phyloP scores from a whole-genome alignment of 2,329 filamentous ascomycete genomes.

The Chrysoporthe puriensis region DNA sequence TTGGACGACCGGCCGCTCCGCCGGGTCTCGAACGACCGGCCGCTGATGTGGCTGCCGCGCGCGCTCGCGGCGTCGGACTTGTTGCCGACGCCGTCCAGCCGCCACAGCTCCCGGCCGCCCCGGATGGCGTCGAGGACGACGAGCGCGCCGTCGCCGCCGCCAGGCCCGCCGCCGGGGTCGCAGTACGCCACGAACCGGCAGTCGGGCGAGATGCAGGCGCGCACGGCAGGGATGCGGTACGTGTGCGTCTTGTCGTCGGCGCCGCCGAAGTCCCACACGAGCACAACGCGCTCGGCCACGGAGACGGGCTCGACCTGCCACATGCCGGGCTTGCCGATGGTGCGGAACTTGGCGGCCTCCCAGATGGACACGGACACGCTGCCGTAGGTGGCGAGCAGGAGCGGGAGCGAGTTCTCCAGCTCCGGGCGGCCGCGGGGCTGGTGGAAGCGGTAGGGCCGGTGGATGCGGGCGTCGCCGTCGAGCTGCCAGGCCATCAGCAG shows the following conservation, averaged over 20 bases:
- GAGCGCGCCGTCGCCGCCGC: slow-evolving; percentile 38
- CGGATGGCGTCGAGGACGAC: slow-evolving; percentile 43
- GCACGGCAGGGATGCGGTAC: slow-evolving; percentile 45
- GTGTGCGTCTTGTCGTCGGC: slow-evolving; percentile 42
- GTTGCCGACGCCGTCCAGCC: slow-evolving; percentile 37
- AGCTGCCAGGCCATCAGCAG: slow-evolving; percentile 47
- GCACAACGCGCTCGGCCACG: slow-evolving; percentile 41
- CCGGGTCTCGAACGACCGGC: slow-evolving; percentile 13
- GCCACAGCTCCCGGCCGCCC: slow-evolving; percentile 43
- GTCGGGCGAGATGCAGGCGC: slow-evolving; percentile 45
- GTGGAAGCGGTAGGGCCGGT: slow-evolving; percentile 40
- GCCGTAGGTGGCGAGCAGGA: slow-evolving; percentile 42
- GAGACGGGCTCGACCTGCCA: slow-evolving; percentile 41
- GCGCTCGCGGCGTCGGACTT: neutral
- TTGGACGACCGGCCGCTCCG: slow-evolving; percentile 15
- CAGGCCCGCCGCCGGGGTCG: slow-evolving; percentile 39
- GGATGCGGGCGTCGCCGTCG: slow-evolving; percentile 27
- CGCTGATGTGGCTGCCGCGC: slow-evolving; percentile 12
- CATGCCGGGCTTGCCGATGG: slow-evolving; percentile 36
- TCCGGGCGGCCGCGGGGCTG: slow-evolving; percentile 40
- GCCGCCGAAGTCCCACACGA: slow-evolving; percentile 45
- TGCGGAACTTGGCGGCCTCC: slow-evolving; percentile 44
- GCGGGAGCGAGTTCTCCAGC: slow-evolving; percentile 45
- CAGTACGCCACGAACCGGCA: slow-evolving; percentile 47
- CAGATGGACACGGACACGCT: slow-evolving; percentile 45